Evolutionary conservation across 2,329 filamentous ascomycete species (phyloP), one percentile per base, ranked within the genome.

Genomic region (Keithomyces neogunnii): DNA sequence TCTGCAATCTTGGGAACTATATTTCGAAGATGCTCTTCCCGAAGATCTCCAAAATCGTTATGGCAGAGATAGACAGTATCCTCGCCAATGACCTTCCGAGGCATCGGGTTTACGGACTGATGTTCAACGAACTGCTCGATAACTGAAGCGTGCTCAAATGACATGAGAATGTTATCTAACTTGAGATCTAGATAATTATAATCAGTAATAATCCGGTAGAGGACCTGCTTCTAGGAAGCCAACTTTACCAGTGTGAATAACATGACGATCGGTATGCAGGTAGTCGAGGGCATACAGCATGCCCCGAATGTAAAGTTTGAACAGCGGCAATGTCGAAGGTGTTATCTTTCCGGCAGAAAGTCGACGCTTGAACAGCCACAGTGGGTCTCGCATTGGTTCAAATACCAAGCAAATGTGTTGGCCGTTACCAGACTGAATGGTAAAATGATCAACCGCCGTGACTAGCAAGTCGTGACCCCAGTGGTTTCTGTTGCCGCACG

Each of bases 271-370:
- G 3, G 61, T 65, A 55, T 75, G 71, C 38, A 75, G 55, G 32
- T 57, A 64, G 44, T 75, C 69, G 4, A 74, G 64, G 29, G 69
- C 72, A 38, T 64, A 63, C n/a, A 74, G 66, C n/a, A 62, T 53
- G 19, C 51, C 56, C 11, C 51, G 52, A 28, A 76, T 60, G 40
- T 64, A 63, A 19, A 54, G 53, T 53, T 66, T 69, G 10, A 74
- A 57, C 13, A 74, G 58, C 1, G 55, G 50, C 2, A 58, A 36
- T 10, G 44, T 49, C 13, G 11, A 39, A n/a, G 47, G 47, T 10
- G 54, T 57, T 9, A 57, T 39, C 5, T 54, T 50, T 26, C 66
- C 59, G 31, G 66, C 57, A 13, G 66, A 64, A 42, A 73, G 69
- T 28, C 70, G 61, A 53, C 63, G 57, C 2, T 38, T 56, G 4